These are phyloP conservation scores for Naganishia albida DNA, from an alignment of 1,284 basidiomycete genomes.

Conservation along the genomic window DNA sequence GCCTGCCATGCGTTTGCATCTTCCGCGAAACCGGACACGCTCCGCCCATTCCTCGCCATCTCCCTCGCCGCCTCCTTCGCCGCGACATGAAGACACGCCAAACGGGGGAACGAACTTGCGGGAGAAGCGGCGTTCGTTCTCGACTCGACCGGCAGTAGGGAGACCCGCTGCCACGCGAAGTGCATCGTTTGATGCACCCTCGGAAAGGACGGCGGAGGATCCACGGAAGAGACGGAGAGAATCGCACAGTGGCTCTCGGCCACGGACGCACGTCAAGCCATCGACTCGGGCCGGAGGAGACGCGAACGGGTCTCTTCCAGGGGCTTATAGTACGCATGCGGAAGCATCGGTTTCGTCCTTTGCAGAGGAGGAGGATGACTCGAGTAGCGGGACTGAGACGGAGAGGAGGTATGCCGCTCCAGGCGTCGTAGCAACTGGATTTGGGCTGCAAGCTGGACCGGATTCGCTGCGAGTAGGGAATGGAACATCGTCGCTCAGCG, in stretches of 20 bases:
- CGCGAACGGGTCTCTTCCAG: not conserved
- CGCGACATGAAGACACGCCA: not conserved
- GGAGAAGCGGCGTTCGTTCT: conserved; percentile 14
- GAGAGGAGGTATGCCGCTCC: not conserved
- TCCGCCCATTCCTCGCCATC: conserved; percentile 21
- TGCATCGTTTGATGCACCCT: not conserved
- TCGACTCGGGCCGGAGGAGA: not conserved
- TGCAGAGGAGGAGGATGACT: conserved; percentile 16
- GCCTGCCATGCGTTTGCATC: conserved; percentile 15
- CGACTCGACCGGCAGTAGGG: conserved; percentile 5
- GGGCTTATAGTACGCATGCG: conserved; percentile 5
- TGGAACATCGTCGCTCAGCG: not conserved
- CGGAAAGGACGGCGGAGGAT: not conserved
- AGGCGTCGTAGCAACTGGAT: no score
- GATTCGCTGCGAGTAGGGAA: not conserved
- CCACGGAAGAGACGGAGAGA: conserved; percentile 2
- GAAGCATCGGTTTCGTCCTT: conserved; percentile 19
- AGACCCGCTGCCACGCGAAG: not conserved
- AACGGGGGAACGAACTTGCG: not conserved
- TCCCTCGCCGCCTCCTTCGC: conserved; percentile 17
- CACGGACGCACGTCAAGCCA: conserved; percentile 3
- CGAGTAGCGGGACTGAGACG: conserved; percentile 23
- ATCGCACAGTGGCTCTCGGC: not conserved
- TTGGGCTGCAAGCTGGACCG: not conserved
- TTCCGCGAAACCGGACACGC: conserved; percentile 14